phyloP scores from a whole-genome alignment of 108 stramenopile species.

The Aurantiochytrium sp. region DNA sequence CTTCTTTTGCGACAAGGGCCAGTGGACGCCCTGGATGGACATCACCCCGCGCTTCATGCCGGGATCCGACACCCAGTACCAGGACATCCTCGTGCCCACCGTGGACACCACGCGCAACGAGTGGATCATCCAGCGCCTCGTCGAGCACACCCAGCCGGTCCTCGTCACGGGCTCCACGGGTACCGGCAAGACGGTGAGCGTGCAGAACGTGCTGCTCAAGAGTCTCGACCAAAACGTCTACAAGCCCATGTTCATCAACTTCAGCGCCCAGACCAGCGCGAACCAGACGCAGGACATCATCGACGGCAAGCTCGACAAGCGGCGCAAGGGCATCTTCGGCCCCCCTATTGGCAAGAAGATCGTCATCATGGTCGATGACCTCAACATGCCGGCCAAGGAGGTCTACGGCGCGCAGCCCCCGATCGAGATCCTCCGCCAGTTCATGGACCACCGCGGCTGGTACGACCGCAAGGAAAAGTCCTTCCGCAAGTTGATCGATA shows the following conservation, averaged over 20 bases:
- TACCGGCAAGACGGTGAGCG: constrained; percentile 57
- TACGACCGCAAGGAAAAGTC: constrained; percentile 64
- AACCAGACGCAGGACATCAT: constrained; percentile 69
- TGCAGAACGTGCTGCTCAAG: constrained; percentile 52
- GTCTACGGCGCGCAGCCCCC: constrained; percentile 70
- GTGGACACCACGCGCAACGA: constrained; percentile 63
- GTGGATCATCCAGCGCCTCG: constrained; percentile 50
- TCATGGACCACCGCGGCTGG: constrained; percentile 68
- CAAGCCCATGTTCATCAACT: constrained; percentile 57
- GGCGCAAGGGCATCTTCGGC: constrained; percentile 63
- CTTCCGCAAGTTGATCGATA: constrained; percentile 58
- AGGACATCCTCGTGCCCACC: constrained; percentile 60
- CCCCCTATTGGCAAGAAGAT: constrained; percentile 56
- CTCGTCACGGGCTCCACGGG: constrained; percentile 62
- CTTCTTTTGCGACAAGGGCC: constrained; percentile 53
- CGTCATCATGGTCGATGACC: constrained; percentile 65
- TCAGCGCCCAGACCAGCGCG: constrained; percentile 63
- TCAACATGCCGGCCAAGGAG: constrained; percentile 74
- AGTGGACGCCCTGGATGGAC: constrained; percentile 54
- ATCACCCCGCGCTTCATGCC: constrained; percentile 43
- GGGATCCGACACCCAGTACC: constrained; percentile 51
- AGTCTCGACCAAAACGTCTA: constrained; percentile 43
- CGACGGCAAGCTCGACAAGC: constrained; percentile 62
- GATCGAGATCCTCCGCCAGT: constrained; percentile 65
- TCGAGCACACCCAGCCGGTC: constrained; percentile 54